Evolutionary conservation across 2,329 filamentous ascomycete species (phyloP).

Genomic region (Aspergillus phoenicis): DNA sequence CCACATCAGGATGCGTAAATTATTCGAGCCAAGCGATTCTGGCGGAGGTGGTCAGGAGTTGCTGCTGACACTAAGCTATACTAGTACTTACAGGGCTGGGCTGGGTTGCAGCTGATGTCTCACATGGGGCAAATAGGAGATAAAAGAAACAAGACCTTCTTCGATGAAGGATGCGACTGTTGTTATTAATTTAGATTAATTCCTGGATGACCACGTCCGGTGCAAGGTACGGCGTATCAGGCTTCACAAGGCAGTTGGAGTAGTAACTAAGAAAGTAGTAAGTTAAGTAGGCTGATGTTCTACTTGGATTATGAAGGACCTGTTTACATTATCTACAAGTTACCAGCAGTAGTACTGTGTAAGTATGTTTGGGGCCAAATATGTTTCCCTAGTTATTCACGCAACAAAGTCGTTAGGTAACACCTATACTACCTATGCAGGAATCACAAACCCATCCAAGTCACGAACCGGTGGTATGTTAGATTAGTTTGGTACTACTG

Average conservation of each 20-base stretch:
- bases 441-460: neutral
- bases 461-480: neutral
- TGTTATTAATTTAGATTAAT: neutral
- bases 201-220: too few relatives aligned
- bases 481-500: neutral
- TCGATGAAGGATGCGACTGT: neutral
- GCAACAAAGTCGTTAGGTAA: too few relatives aligned
- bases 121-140: slow-evolving; percentile 26
- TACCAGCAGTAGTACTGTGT: too few relatives aligned
- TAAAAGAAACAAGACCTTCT: slow-evolving; percentile 20
- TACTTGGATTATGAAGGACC: too few relatives aligned
- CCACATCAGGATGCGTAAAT: slow-evolving; percentile 19
- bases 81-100: slow-evolving; percentile 11
- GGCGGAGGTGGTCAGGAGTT: slow-evolving; percentile 4
- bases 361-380: too few relatives aligned
- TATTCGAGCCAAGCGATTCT: slow-evolving; percentile 10
- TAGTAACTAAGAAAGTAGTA: too few relatives aligned
- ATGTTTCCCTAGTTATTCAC: too few relatives aligned
- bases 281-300: too few relatives aligned
- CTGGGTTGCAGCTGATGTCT: slow-evolving; percentile 32
- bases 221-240: too few relatives aligned
- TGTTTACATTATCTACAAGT: too few relatives aligned
- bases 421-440: neutral
- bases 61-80: slow-evolving; percentile 10
- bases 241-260: too few relatives aligned